Evolutionary conservation across 2,329 filamentous ascomycete species (phyloP).

Genomic region (Rhexocercosporidium sp.): DNA sequence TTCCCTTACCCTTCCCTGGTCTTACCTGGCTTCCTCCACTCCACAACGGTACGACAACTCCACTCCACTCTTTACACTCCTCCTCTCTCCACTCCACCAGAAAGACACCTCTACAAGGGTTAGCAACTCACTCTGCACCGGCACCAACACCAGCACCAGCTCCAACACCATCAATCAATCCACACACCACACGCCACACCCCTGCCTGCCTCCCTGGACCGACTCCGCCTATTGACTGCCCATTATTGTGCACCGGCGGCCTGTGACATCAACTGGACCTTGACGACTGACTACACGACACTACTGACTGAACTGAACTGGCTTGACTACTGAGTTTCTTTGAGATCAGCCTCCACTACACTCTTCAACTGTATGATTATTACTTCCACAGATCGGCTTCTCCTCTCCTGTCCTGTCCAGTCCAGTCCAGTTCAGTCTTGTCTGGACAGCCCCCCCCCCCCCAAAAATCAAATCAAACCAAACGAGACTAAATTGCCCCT

Average conservation of each 20-base stretch:
- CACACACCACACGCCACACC: background rate
- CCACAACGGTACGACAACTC: too few relatives aligned
- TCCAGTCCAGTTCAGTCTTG: slow-evolving; percentile 23
- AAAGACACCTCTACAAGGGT: background rate
- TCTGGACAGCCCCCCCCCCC: too few relatives aligned
- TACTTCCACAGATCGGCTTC: slow-evolving; percentile 13
- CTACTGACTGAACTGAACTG: background rate
- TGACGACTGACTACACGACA: slow-evolving; percentile 19
- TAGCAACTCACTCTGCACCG: background rate
- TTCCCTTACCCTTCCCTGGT: background rate
- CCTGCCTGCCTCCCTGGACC: background rate
- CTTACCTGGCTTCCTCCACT: too few relatives aligned
- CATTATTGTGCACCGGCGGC: slow-evolving; percentile 21
- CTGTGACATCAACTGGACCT: slow-evolving; percentile 42
- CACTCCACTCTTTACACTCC: background rate
- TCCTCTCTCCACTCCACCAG: slow-evolving; percentile 1
- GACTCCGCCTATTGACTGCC: slow-evolving; percentile 11
- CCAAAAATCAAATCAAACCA: background rate
- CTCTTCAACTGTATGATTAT: slow-evolving; percentile 27
- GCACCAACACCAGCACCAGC: background rate
- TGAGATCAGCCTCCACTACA: slow-evolving; percentile 42
- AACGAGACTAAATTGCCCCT: slow-evolving; percentile 28
- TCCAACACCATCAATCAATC: background rate
- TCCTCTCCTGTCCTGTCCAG: slow-evolving; percentile 19
- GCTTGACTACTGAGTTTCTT: slow-evolving; percentile 30